Evolutionary conservation across 345 rosid species (phyloP).

Genomic region (Boechera stricta): DNA sequence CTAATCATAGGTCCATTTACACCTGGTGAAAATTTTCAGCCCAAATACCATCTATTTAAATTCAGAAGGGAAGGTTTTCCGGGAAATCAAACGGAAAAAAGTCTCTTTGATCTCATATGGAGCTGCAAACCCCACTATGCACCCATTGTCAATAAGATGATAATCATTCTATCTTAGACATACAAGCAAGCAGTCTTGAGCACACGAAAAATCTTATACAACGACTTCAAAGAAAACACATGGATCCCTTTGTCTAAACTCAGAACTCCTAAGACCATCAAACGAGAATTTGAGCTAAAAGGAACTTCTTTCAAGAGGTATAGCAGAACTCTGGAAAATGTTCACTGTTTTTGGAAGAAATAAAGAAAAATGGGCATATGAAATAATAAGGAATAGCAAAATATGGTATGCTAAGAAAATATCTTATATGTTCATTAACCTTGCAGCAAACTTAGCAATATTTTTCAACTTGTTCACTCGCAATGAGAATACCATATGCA

Average conservation of each 20-base stretch:
- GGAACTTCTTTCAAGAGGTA: no score
- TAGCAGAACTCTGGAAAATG: no score
- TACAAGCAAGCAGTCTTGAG: background rate
- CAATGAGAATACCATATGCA: no score
- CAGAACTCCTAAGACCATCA: constrained; percentile 11
- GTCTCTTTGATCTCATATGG: background rate
- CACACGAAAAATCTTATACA: background rate
- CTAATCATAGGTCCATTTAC: background rate
- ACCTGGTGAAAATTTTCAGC: constrained; percentile 2
- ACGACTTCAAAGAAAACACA: background rate
- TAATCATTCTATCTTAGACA: background rate
- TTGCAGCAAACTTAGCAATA: no score
- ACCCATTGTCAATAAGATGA: background rate
- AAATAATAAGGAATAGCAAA: no score
- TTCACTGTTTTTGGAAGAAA: no score
- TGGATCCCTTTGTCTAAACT: background rate
- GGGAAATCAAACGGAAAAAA: background rate
- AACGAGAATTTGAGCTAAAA: background rate
- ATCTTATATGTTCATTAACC: no score
- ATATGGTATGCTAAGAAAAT: no score
- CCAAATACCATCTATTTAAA: background rate
- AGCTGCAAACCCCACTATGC: no score
- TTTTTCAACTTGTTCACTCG: no score
- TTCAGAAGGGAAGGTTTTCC: background rate
- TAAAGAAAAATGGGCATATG: no score